Conservation (phyloP, 345 rosid genomes). For the Garcia nutans region DNA sequence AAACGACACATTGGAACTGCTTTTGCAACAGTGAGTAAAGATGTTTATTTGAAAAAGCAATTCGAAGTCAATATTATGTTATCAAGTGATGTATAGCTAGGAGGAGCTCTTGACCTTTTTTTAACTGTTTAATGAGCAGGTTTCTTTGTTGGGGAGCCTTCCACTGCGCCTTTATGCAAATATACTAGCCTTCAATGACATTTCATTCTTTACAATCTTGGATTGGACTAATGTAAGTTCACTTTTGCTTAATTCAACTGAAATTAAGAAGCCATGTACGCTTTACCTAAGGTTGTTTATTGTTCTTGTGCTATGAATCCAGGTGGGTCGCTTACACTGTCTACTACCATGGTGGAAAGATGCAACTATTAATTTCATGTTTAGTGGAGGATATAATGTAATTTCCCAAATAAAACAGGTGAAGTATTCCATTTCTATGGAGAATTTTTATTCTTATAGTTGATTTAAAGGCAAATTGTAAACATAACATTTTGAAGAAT, state of each 20-base stretch:
- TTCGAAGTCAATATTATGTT: too few relatives aligned
- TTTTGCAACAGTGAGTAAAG: neutral
- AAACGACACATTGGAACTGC: neutral
- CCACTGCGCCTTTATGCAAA: conserved; percentile 75
- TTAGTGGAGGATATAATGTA: conserved; percentile 78
- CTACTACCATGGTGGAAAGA: conserved; percentile 89
- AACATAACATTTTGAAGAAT: too few relatives aligned
- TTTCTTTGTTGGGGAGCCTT: conserved; percentile 57
- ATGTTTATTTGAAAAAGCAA: too few relatives aligned
- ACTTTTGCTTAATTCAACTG: neutral
- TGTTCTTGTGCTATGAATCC: neutral
- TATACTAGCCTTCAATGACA: conserved; percentile 49
- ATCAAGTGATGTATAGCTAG: too few relatives aligned
- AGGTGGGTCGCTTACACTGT: conserved; percentile 80
- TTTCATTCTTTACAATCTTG: conserved; percentile 49
- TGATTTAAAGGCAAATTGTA: too few relatives aligned
- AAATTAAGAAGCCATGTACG: too few relatives aligned
- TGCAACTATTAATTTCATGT: conserved; percentile 70
- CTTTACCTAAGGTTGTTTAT: too few relatives aligned
- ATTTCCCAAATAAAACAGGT: conserved; percentile 62
- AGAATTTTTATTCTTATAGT: neutral
- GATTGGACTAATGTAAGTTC: conserved; percentile 80
- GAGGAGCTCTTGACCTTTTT: neutral
- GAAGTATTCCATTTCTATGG: neutral
- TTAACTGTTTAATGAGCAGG: conserved; percentile 39